A percentile compares a stretch with the other conserved stretches of the same genome.
phyloP scores from a whole-genome alignment of 2,329 filamentous ascomycete species.

The Sporothrix phasma region DNA sequence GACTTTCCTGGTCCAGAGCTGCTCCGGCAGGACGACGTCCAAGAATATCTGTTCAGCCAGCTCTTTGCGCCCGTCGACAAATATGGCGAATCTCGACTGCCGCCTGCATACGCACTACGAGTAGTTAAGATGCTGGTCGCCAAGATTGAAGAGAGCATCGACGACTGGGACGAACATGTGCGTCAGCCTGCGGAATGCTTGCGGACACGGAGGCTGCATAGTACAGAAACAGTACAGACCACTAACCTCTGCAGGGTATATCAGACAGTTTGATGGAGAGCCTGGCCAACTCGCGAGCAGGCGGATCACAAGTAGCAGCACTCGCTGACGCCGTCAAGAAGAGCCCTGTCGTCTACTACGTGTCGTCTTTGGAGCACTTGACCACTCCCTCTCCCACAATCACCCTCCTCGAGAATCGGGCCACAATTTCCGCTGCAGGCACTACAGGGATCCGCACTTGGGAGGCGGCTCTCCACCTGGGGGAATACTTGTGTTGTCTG shows the following conservation, averaged over 20 bases:
- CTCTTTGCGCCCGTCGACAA: slow-evolving; percentile 23
- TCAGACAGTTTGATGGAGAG: slow-evolving; percentile 67
- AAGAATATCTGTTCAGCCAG: slow-evolving; percentile 51
- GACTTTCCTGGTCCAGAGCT: slow-evolving; percentile 51
- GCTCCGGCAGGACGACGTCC: slow-evolving; percentile 51
- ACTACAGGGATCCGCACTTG: slow-evolving; percentile 72
- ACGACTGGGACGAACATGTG: slow-evolving; percentile 83
- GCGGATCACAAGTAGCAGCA: slow-evolving; percentile 38
- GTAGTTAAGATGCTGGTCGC: slow-evolving; percentile 64
- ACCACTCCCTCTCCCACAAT: slow-evolving; percentile 26
- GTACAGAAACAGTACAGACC: no score
- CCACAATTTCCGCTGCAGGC: slow-evolving; percentile 58
- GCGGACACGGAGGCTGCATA: no score
- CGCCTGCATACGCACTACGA: slow-evolving; percentile 57
- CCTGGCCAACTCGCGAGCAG: slow-evolving; percentile 54
- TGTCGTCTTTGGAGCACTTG: slow-evolving; percentile 32
- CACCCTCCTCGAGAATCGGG: slow-evolving; percentile 58
- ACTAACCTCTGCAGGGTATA: slow-evolving; percentile 62
- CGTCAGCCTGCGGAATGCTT: slow-evolving; percentile 28
- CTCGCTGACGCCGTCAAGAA: slow-evolving; percentile 54
- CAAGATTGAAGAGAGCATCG: slow-evolving; percentile 62
- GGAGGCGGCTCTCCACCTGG: slow-evolving; percentile 69
- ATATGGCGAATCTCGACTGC: slow-evolving; percentile 43
- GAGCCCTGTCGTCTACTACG: slow-evolving; percentile 62
- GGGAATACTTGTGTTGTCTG: slow-evolving; percentile 58